phyloP scores from a whole-genome alignment of 805 yeast species.

The Hanseniaspora lindneri region DNA sequence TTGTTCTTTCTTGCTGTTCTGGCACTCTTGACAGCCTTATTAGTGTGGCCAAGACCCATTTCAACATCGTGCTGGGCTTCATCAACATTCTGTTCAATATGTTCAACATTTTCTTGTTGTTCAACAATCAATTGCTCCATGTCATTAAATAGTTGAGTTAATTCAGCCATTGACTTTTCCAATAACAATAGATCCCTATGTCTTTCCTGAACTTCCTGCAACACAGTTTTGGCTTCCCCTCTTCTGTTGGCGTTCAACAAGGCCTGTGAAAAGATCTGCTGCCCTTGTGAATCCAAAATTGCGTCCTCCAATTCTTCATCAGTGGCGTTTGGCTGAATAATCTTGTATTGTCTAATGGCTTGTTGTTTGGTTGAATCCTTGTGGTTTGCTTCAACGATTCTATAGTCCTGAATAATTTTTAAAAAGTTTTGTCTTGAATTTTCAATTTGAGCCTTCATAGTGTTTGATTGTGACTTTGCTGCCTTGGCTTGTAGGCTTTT shows the following conservation, averaged over 20 bases:
- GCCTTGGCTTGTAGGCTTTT: constrained; percentile 64
- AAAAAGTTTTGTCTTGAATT: constrained; percentile 74
- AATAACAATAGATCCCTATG: constrained; percentile 90
- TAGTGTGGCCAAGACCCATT: constrained; percentile 87
- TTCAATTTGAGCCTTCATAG: constrained; percentile 65
- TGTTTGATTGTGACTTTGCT: constrained; percentile 62
- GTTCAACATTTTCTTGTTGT: constrained; percentile 80
- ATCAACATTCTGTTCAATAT: constrained; percentile 66
- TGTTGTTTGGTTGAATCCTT: constrained; percentile 72
- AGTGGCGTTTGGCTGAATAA: constrained; percentile 77
- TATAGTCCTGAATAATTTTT: constrained; percentile 73
- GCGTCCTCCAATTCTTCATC: constrained; percentile 76
- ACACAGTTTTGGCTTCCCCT: constrained; percentile 90
- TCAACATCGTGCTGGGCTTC: constrained; percentile 84
- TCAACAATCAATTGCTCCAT: constrained; percentile 94
- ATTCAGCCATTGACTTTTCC: constrained; percentile 90
- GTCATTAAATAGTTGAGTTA: constrained; percentile 86
- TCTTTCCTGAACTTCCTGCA: constrained; percentile 90
- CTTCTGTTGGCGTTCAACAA: constrained; percentile 73
- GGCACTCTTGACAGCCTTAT: constrained; percentile 79
- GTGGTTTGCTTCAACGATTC: constrained; percentile 75
- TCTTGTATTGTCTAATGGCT: constrained; percentile 85
- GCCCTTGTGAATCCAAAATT: constrained; percentile 70
- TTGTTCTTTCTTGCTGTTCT: constrained; percentile 82
- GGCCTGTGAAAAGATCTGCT: constrained; percentile 91